Evolutionary conservation across 208 protist species (phyloP).

Genomic region (Crithidia acanthocephali): DNA sequence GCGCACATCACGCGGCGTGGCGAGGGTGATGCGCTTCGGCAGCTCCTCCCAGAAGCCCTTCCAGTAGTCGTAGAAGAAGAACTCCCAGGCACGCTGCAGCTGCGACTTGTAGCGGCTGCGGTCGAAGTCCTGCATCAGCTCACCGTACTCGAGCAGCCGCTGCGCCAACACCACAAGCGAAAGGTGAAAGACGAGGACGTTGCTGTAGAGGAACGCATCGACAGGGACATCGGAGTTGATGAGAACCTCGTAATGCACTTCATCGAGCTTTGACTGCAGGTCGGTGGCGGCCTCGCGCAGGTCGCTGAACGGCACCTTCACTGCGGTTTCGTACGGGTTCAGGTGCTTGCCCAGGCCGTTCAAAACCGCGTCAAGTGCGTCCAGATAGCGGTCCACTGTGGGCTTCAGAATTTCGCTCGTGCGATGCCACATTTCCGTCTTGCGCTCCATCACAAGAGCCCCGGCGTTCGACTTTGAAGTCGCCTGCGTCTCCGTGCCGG

Average conservation of each 20-base stretch:
- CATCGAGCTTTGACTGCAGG: slow-evolving; percentile 46
- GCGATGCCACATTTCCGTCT: slow-evolving; percentile 11
- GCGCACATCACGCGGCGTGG: slow-evolving; percentile 71
- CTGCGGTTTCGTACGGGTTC: slow-evolving; percentile 39
- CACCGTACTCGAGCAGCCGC: slow-evolving; percentile 45
- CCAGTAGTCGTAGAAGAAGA: slow-evolving; percentile 71
- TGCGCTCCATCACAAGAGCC: too few relatives aligned
- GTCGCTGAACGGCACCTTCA: slow-evolving; percentile 50
- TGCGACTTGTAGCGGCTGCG: slow-evolving; percentile 48
- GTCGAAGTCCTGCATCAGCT: slow-evolving; percentile 53
- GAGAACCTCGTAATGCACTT: slow-evolving; percentile 52
- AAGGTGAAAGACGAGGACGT: slow-evolving; percentile 38
- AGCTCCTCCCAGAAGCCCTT: slow-evolving; percentile 63
- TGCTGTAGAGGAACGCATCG: slow-evolving; percentile 44
- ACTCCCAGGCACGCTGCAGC: slow-evolving; percentile 42
- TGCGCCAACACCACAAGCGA: slow-evolving; percentile 45
- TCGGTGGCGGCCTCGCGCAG: slow-evolving; percentile 38
- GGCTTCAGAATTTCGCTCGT: slow-evolving; percentile 23
- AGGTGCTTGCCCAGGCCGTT: slow-evolving; percentile 42
- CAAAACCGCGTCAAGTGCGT: slow-evolving; percentile 39
- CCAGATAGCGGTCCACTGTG: slow-evolving; percentile 33
- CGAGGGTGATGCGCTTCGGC: slow-evolving; percentile 55
- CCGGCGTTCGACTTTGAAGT: too few relatives aligned
- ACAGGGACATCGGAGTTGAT: slow-evolving; percentile 27
- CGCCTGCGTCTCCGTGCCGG: too few relatives aligned